A percentile compares a stretch with the other conserved stretches of the same genome.
These are phyloP conservation scores for Chlorella vulgaris DNA, from an alignment of 139 green algal species.

Conservation along the genomic window DNA sequence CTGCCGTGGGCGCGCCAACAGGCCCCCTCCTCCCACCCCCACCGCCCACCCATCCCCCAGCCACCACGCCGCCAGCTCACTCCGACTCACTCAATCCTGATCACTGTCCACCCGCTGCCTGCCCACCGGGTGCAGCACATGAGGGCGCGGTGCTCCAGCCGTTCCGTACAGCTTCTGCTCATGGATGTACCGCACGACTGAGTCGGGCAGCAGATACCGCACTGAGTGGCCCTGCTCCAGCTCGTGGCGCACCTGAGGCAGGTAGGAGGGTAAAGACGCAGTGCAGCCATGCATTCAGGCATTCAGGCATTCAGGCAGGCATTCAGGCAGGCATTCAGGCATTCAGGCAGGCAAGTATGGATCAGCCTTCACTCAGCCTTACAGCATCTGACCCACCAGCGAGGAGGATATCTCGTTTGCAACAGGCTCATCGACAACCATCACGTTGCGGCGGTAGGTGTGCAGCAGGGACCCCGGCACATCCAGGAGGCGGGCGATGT, in stretches of 20 bases:
- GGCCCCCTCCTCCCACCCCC: too few species aligned
- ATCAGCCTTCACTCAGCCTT: neutral
- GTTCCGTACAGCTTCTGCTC: conserved; percentile 46
- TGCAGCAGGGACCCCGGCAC: conserved; percentile 38
- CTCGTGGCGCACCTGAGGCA: conserved; percentile 41
- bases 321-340: neutral
- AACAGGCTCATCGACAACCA: conserved; percentile 47
- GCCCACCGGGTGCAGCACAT: neutral
- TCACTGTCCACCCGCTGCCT: conserved; percentile 8
- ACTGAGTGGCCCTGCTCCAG: conserved; percentile 45
- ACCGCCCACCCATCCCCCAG: too few species aligned
- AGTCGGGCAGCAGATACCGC: conserved; percentile 40
- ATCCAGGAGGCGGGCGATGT: conserved; percentile 25
- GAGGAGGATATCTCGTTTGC: conserved; percentile 54
- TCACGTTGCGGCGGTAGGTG: conserved; percentile 37
- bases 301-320: neutral
- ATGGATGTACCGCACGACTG: conserved; percentile 47
- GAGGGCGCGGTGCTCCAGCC: neutral
- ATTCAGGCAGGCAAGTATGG: neutral
- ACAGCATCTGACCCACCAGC: neutral
- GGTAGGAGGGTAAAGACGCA: neutral
- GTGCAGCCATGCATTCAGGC: neutral
- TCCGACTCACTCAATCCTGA: neutral
- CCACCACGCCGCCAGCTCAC: neutral
- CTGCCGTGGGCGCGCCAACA: too few species aligned